Evolutionary conservation across 805 yeast species (phyloP).

Genomic region (Maudiozyma barnettii): DNA sequence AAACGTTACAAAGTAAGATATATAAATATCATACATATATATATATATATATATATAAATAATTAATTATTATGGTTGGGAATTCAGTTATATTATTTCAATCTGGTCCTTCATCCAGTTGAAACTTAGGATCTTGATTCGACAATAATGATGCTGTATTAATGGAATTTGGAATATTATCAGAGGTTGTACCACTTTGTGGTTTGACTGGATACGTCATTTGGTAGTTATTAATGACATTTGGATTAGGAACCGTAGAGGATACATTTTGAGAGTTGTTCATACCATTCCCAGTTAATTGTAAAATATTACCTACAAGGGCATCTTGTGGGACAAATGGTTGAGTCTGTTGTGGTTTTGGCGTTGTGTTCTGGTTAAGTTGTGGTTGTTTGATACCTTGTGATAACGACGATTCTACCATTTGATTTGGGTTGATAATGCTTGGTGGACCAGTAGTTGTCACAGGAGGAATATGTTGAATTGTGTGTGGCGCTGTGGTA

Average conservation of each 20-base stretch:
- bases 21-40: neutral
- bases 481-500: neutral
- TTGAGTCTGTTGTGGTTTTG: neutral
- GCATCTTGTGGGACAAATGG: neutral
- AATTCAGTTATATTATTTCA: neutral
- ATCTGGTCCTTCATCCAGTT: neutral
- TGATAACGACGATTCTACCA: neutral
- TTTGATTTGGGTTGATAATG: neutral
- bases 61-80: conserved; percentile 2
- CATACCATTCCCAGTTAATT: neutral
- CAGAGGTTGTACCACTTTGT: neutral
- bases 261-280: neutral
- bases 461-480: too few relatives aligned
- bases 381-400: neutral
- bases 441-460: too few relatives aligned
- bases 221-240: neutral
- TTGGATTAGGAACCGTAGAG: neutral
- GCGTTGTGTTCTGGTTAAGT: neutral
- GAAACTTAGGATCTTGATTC: neutral
- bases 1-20: neutral
- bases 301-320: neutral
- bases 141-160: neutral
- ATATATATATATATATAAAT: neutral
- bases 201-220: neutral
- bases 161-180: conserved; percentile 1